Percentiles rank a stretch among this genome's conserved stretches.
These are phyloP conservation scores for Cucumis sativus DNA, from an alignment of 306 rosid genomes.

Conservation along the genomic window Cucumber_9930_V3 NC_026659.2:7487001-7487500, in stretches of 20 bases:
- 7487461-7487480: too few species aligned
- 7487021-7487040: slow-evolving; percentile 67
- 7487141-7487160: not conserved
- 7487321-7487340: not conserved
- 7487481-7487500: not conserved
- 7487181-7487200: not conserved
- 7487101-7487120: not conserved
- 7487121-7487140: not conserved
- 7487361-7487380: not conserved
- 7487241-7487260: not conserved
- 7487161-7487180: not conserved
- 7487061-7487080: slow-evolving; percentile 8
- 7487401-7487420: not conserved
- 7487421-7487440: not conserved
- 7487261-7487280: not conserved
- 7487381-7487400: not conserved
- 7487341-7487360: not conserved
- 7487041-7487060: slow-evolving; percentile 32
- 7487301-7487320: too few species aligned
- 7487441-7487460: not conserved
- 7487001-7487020: slow-evolving; percentile 69
- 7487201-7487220: not conserved
- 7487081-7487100: not conserved
- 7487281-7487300: too few species aligned
- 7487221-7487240: not conserved